Evolutionary conservation across 2,329 filamentous ascomycete species (phyloP).

Genomic region (Eutypella sp.): DNA sequence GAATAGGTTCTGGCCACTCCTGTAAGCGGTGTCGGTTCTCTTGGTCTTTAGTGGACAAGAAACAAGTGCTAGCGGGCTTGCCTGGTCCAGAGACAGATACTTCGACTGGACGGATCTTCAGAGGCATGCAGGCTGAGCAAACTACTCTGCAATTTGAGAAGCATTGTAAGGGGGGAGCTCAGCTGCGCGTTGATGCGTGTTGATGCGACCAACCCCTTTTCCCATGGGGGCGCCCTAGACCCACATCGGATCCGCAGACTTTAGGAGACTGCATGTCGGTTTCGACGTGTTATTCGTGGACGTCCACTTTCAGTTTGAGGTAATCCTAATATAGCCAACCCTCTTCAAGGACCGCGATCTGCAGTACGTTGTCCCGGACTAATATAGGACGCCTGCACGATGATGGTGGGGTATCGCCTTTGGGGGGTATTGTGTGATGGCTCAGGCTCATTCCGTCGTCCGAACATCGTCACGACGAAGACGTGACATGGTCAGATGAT

Average conservation of each 20-base stretch:
- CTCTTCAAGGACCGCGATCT: not conserved
- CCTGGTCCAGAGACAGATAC: not conserved
- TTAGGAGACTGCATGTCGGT: not conserved
- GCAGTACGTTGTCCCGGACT: not conserved
- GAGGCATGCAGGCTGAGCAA: not conserved
- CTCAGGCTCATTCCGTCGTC: too few relatives aligned
- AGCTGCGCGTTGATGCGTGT: not conserved
- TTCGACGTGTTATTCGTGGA: not conserved
- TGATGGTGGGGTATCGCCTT: too few relatives aligned
- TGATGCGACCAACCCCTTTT: not conserved
- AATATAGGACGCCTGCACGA: not conserved
- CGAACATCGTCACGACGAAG: too few relatives aligned
- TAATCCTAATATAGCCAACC: not conserved
- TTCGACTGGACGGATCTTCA: not conserved
- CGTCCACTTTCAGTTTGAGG: not conserved
- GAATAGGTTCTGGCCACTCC: too few relatives aligned
- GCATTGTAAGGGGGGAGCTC: not conserved
- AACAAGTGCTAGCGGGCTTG: not conserved
- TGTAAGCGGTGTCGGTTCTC: too few relatives aligned
- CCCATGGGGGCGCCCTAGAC: not conserved
- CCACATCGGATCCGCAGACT: not conserved
- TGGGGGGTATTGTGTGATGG: too few relatives aligned
- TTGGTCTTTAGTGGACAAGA: not conserved
- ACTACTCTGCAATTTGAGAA: not conserved
- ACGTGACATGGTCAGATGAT: too few relatives aligned